phyloP scores from a whole-genome alignment of 2,329 filamentous ascomycete genomes.

The Macrophomina pseudophaseolina region DNA sequence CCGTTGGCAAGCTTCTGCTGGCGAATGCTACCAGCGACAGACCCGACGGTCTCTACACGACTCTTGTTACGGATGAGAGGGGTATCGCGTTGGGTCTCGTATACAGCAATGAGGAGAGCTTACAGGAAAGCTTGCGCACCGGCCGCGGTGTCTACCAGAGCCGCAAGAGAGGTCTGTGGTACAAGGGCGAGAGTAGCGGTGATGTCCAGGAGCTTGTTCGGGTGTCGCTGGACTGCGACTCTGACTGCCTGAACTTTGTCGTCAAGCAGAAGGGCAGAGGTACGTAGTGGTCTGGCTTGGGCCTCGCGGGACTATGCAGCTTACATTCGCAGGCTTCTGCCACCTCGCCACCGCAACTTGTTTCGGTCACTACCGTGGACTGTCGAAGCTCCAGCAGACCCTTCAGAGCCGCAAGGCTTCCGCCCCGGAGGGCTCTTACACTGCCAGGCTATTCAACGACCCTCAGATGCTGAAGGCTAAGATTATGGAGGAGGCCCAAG shows the following conservation, averaged over 20 bases:
- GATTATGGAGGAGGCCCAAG: slow-evolving; percentile 97
- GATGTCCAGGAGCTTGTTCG: slow-evolving; percentile 89
- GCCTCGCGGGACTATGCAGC: background rate
- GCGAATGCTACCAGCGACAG: slow-evolving; percentile 80
- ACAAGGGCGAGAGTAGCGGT: slow-evolving; percentile 93
- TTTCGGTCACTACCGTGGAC: slow-evolving; percentile 82
- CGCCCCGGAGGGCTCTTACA: slow-evolving; percentile 90
- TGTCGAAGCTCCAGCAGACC: slow-evolving; percentile 86
- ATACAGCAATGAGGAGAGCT: slow-evolving; percentile 91
- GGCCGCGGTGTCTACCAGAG: slow-evolving; percentile 91
- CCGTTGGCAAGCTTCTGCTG: slow-evolving; percentile 73
- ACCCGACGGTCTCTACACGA: slow-evolving; percentile 82
- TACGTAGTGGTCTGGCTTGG: slow-evolving; percentile 34
- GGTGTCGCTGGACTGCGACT: slow-evolving; percentile 89
- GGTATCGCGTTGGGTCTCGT: slow-evolving; percentile 86
- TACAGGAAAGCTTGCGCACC: slow-evolving; percentile 82
- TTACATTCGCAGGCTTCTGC: slow-evolving; percentile 70
- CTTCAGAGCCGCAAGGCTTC: slow-evolving; percentile 79
- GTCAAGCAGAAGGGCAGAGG: slow-evolving; percentile 85
- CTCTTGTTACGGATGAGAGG: slow-evolving; percentile 87
- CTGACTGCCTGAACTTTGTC: slow-evolving; percentile 87
- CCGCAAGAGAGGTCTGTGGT: slow-evolving; percentile 92
- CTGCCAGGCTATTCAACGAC: slow-evolving; percentile 88
- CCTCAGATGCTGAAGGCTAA: slow-evolving; percentile 88
- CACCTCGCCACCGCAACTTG: slow-evolving; percentile 91